These are phyloP conservation scores for Chimonanthus salicifolius DNA, from an alignment of 164 flowering plant species.

Conservation along the genomic window DNA sequence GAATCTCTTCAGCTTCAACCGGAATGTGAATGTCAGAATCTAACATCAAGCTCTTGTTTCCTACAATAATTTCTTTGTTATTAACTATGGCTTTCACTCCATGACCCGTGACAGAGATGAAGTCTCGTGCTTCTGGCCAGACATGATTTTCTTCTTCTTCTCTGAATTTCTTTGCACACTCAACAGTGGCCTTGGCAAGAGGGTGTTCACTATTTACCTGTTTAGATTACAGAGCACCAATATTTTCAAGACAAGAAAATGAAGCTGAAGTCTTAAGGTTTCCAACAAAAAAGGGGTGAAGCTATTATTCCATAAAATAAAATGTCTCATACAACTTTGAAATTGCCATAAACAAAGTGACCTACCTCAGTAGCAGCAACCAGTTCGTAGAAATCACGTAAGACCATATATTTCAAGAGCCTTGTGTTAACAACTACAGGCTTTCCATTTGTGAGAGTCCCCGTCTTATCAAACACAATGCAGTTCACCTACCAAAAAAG, in stretches of 20 bases:
- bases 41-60: conserved; percentile 73
- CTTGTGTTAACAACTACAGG: conserved; percentile 70
- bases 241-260: not conserved
- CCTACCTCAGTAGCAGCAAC: conserved; percentile 81
- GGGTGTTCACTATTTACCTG: conserved; percentile 92
- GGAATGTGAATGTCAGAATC: conserved; percentile 43
- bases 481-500: conserved; percentile 55
- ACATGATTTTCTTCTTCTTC: conserved; percentile 38
- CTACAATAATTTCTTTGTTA: conserved; percentile 58
- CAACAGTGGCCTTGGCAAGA: conserved; percentile 79
- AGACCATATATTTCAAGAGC: conserved; percentile 54
- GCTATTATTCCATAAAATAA: not conserved
- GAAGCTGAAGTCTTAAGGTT: not conserved
- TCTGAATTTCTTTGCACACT: conserved; percentile 59
- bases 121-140: conserved; percentile 58
- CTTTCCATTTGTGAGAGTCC: conserved; percentile 86
- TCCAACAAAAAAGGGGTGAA: not conserved
- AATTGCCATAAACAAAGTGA: not conserved
- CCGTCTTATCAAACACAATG: conserved; percentile 92
- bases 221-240: not conserved
- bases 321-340: not conserved
- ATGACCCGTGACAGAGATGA: conserved; percentile 60
- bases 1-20: conserved; percentile 51
- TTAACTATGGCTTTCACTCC: conserved; percentile 68
- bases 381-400: conserved; percentile 59